Percentiles rank a stretch among this genome's conserved stretches.
These are phyloP conservation scores for Adenanthera pavonina DNA, from an alignment of 306 rosid species.

Conservation along the genomic window DNA sequence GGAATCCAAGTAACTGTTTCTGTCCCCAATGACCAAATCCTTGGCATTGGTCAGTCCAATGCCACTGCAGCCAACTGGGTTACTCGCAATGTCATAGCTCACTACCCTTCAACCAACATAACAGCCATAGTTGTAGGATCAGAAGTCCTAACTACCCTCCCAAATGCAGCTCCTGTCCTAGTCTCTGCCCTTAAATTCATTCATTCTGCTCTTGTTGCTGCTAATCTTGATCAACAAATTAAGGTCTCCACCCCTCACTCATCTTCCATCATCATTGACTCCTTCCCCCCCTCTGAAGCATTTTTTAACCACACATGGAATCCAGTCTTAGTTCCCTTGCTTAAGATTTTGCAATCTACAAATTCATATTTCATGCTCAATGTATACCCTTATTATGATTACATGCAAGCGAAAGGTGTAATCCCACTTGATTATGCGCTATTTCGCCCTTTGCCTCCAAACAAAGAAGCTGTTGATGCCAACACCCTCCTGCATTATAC, in stretches of 20 bases:
- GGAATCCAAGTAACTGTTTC: constrained; percentile 81
- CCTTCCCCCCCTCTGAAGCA: constrained; percentile 98
- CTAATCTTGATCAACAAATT: constrained; percentile 79
- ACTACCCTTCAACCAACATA: constrained; percentile 91
- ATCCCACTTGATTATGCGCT: constrained; percentile 94
- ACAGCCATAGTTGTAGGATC: constrained; percentile 89
- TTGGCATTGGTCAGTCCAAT: constrained; percentile 95
- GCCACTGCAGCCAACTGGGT: constrained; percentile 97
- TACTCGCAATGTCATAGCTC: constrained; percentile 80
- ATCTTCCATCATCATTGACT: constrained; percentile 84
- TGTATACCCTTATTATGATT: constrained; percentile 91
- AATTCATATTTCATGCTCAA: constrained; percentile 87
- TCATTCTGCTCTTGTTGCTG: constrained; percentile 89
- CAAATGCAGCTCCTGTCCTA: constrained; percentile 87
- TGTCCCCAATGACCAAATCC: constrained; percentile 86
- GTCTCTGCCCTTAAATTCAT: constrained; percentile 87
- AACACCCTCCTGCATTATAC: constrained; percentile 93
- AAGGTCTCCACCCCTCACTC: constrained; percentile 88
- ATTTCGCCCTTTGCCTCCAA: constrained; percentile 94
- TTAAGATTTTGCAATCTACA: constrained; percentile 80
- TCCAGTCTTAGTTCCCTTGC: constrained; percentile 84
- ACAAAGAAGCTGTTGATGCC: constrained; percentile 91
- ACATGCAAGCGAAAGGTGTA: constrained; percentile 76
- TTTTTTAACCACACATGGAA: constrained; percentile 93
- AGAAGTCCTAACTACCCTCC: constrained; percentile 78